phyloP scores from a whole-genome alignment of 208 protist genomes.

The Willaertia magna region DNA sequence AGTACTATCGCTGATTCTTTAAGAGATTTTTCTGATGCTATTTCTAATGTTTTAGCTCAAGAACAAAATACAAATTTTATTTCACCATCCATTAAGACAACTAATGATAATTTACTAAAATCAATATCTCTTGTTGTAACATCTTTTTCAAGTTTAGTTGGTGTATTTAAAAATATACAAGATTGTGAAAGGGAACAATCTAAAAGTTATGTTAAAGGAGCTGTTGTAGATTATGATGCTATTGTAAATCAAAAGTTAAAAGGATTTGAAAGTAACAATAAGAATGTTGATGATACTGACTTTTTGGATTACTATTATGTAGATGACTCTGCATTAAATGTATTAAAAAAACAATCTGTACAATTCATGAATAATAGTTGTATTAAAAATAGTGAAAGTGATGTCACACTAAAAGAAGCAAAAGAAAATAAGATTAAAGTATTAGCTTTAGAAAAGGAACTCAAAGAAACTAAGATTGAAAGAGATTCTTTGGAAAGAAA shows the following conservation, averaged over 20 bases:
- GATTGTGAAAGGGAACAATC: background rate
- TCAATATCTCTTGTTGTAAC: background rate
- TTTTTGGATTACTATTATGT: no score
- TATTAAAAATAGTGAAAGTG: no score
- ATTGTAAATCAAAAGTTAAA: background rate
- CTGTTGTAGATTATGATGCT: background rate
- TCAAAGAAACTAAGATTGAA: no score
- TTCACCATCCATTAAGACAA: background rate
- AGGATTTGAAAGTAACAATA: no score
- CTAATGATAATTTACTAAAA: background rate
- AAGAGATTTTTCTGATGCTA: background rate
- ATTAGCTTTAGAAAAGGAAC: no score
- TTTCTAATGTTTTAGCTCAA: background rate
- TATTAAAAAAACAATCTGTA: no score
- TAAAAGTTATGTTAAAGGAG: background rate
- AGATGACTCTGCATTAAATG: no score
- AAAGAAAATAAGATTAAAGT: no score
- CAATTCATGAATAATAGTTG: no score
- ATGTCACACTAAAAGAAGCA: no score
- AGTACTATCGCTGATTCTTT: background rate
- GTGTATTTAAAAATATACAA: background rate
- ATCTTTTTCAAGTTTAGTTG: background rate
- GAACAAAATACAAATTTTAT: background rate
- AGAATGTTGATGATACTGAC: no score
- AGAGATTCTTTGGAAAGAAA: no score